phyloP scores from a whole-genome alignment of 495 filamentous ascomycete genomes.

The Chaetomidium leptoderma region DNA sequence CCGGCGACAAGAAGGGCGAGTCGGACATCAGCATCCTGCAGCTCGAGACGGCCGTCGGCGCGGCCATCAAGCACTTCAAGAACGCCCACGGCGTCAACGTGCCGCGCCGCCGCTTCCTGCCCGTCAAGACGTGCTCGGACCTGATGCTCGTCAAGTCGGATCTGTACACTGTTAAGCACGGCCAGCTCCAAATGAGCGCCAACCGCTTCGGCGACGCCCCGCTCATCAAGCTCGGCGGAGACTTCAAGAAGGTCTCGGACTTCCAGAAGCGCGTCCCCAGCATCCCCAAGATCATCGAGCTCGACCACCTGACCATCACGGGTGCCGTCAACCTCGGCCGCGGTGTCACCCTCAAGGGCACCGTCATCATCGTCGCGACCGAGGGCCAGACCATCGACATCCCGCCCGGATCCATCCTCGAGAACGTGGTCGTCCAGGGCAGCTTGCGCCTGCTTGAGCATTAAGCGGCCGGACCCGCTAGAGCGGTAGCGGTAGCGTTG shows the following conservation, averaged over 20 bases:
- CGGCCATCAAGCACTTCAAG: slow-evolving; percentile 96
- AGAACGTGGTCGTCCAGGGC: slow-evolving; percentile 99
- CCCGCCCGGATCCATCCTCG: slow-evolving; percentile 89
- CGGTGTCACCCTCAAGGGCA: slow-evolving; percentile 93
- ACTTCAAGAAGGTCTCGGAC: slow-evolving; percentile 99
- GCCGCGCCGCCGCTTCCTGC: slow-evolving; percentile 93
- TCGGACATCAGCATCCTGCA: slow-evolving; percentile 96
- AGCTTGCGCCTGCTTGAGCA: slow-evolving; percentile 93
- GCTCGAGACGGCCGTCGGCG: slow-evolving; percentile 97
- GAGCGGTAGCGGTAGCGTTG: slow-evolving; percentile 1
- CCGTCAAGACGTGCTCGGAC: slow-evolving; percentile 99
- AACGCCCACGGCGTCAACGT: slow-evolving; percentile 99
- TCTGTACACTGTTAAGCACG: slow-evolving; percentile 99
- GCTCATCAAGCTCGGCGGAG: slow-evolving; percentile 95
- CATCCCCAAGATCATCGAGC: slow-evolving; percentile 96
- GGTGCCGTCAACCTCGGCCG: slow-evolving; percentile 94
- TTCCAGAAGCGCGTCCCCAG: slow-evolving; percentile 96
- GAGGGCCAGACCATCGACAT: slow-evolving; percentile 98
- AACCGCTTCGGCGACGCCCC: slow-evolving; percentile 97
- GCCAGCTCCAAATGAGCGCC: slow-evolving; percentile 92
- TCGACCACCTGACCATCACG: slow-evolving; percentile 96
- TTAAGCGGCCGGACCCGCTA: slow-evolving; percentile 49
- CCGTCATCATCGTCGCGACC: slow-evolving; percentile 99
- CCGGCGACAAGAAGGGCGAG: slow-evolving; percentile 99
- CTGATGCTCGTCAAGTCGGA: slow-evolving; percentile 99